A percentile compares a stretch with the other conserved stretches of the same genome.
phyloP scores from a whole-genome alignment of 2,329 filamentous ascomycete species.

The Aotearoamyces nothofagi region DNA sequence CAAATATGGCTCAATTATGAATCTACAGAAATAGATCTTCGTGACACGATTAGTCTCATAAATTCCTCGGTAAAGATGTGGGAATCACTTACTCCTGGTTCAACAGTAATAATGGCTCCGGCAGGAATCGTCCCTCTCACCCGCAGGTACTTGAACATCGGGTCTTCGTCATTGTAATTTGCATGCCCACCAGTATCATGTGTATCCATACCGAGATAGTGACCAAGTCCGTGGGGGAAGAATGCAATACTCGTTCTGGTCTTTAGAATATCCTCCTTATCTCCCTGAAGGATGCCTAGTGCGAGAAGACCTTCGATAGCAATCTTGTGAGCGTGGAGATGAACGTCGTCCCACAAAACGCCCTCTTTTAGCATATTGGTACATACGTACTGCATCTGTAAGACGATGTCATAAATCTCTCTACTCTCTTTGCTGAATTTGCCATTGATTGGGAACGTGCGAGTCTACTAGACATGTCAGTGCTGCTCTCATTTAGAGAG shows the following conservation, averaged over 20 bases:
- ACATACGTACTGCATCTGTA: constrained; percentile 72
- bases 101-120: constrained; percentile 80
- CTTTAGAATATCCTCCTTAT: constrained; percentile 58
- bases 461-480: constrained; percentile 50
- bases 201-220: constrained; percentile 86
- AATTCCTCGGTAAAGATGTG: constrained; percentile 1
- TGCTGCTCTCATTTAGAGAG: constrained; percentile 21
- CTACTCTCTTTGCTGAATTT: constrained; percentile 55
- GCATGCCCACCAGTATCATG: constrained; percentile 74
- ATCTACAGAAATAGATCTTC: constrained; percentile 77
- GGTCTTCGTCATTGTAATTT: constrained; percentile 64
- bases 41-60: constrained; percentile 1
- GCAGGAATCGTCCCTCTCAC: constrained; percentile 62
- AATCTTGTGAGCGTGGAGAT: constrained; percentile 64
- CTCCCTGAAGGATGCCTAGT: constrained; percentile 58
- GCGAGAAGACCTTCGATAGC: constrained; percentile 65
- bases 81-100: constrained; percentile 56
- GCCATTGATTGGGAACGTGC: constrained; percentile 71
- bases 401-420: constrained; percentile 69
- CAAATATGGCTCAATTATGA: constrained; percentile 72
- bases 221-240: constrained; percentile 81
- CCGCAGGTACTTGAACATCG: constrained; percentile 76
- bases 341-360: constrained; percentile 67
- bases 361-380: constrained; percentile 60
- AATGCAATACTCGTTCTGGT: constrained; percentile 76